These are phyloP conservation scores for Neonectria faginata DNA, from an alignment of 2,329 filamentous ascomycete species.

Conservation along the genomic window DNA sequence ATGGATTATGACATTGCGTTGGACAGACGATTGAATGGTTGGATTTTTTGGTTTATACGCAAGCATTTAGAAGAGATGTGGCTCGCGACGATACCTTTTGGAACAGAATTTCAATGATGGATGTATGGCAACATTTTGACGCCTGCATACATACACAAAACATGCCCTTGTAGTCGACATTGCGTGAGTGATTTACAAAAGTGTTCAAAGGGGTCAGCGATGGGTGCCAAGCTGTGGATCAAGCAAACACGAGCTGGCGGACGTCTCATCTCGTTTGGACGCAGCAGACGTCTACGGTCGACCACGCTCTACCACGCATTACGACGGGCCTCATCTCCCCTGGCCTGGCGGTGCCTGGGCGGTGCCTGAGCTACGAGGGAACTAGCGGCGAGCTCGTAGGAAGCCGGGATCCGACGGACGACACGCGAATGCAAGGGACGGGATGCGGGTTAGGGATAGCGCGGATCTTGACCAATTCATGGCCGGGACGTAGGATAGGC, in stretches of 20 bases:
- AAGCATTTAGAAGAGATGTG: constrained; percentile 27
- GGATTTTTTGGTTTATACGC: constrained; percentile 31
- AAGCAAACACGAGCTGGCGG: not conserved
- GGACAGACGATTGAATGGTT: constrained; percentile 17
- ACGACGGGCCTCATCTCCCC: not conserved
- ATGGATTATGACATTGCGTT: constrained; percentile 37
- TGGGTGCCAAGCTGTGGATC: not conserved
- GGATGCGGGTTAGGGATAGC: not conserved
- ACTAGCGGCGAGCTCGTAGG: not conserved
- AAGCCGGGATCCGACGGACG: constrained; percentile 3
- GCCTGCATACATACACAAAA: not conserved
- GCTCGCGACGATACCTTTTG: constrained; percentile 42
- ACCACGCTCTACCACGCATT: not conserved
- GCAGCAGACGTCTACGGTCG: not conserved
- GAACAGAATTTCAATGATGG: constrained; percentile 31
- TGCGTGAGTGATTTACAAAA: not conserved
- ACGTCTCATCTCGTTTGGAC: constrained; percentile 2
- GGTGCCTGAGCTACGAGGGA: constrained; percentile 1
- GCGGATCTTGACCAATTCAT: not conserved
- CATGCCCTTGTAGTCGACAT: not conserved
- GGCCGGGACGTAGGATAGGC: not conserved
- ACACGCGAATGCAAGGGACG: constrained; percentile 9
- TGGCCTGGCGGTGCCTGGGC: constrained; percentile 4
- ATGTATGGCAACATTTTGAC: constrained; percentile 9
- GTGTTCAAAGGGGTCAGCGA: not conserved